Evolutionary conservation across 1,284 basidiomycete species (phyloP).

Genomic region (Vanrija pseudolonga): DNA sequence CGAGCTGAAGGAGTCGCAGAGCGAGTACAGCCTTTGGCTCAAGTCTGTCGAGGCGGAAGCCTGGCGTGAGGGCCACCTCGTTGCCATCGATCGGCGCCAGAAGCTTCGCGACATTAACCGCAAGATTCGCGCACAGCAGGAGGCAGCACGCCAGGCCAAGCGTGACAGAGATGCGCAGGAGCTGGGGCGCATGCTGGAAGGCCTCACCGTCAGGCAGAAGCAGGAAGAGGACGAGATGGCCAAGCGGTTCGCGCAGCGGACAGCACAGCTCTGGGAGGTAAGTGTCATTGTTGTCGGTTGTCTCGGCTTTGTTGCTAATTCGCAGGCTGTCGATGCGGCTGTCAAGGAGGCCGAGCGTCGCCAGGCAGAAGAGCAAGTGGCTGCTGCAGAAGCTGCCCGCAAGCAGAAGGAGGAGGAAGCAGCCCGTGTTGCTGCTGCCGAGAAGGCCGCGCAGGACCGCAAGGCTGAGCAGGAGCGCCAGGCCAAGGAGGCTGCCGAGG

Average conservation of each 20-base stretch:
- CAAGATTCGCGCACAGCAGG: conserved; percentile 14
- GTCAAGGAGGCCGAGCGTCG: conserved; percentile 23
- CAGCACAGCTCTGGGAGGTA: conserved; percentile 39
- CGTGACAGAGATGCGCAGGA: conserved; percentile 30
- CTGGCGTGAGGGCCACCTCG: conserved; percentile 18
- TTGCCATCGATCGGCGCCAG: conserved; percentile 1
- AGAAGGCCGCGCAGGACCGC: conserved; percentile 22
- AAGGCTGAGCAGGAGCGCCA: conserved; percentile 24
- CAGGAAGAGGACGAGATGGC: conserved; percentile 32
- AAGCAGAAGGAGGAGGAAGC: conserved; percentile 24
- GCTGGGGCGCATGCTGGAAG: conserved; percentile 31
- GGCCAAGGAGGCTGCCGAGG: conserved; percentile 9
- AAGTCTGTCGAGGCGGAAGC: conserved; percentile 34
- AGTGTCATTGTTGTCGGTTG: conserved; percentile 7
- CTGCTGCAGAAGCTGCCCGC: conserved; percentile 9
- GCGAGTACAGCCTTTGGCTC: conserved; percentile 29
- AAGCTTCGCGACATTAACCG: conserved; percentile 5
- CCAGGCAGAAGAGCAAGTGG: conserved; percentile 20
- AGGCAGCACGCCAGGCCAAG: conserved; percentile 8
- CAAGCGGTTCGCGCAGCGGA: conserved; percentile 30
- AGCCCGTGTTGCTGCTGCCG: conserved; percentile 19
- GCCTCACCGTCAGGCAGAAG: conserved; percentile 27
- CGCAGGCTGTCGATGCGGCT: conserved; percentile 37
- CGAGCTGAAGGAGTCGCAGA: conserved; percentile 22
- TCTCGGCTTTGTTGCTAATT: not conserved